Conservation (phyloP, 331 rosid genomes). For the Arachis monticola region DNA sequence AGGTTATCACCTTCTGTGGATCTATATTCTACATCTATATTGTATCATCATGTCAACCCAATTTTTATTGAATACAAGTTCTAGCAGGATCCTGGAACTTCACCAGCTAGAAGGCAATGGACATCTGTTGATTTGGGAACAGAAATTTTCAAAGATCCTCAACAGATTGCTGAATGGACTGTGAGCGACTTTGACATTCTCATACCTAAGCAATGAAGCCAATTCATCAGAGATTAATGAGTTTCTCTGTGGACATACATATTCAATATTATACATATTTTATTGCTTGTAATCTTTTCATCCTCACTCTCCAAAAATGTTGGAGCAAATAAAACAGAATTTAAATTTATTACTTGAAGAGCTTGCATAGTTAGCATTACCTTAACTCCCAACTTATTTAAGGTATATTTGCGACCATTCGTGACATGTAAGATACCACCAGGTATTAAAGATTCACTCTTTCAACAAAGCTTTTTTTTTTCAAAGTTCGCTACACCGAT, state of each 20-base stretch:
- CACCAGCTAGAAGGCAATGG: slow-evolving; percentile 39
- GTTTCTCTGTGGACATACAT: slow-evolving; percentile 13
- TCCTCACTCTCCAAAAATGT: not conserved
- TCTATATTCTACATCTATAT: not conserved
- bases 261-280: not conserved
- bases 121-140: slow-evolving; percentile 38
- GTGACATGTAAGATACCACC: not conserved
- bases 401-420: not conserved
- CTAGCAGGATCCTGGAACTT: slow-evolving; percentile 38
- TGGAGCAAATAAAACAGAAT: not conserved
- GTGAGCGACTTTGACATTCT: slow-evolving; percentile 39
- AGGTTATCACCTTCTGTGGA: slow-evolving; percentile 24
- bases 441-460: not conserved
- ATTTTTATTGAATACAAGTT: not conserved
- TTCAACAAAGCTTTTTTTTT: too few relatives aligned
- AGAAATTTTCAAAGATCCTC: slow-evolving; percentile 37
- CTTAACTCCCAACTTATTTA: not conserved
- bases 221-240: slow-evolving; percentile 12
- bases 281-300: not conserved
- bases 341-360: not conserved
- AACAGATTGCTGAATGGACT: slow-evolving; percentile 34
- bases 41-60: not conserved
- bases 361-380: not conserved
- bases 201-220: slow-evolving; percentile 16
- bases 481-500: too few relatives aligned